Base-by-base conservation (phyloP, 2,329 filamentous ascomycete species). In the Talaromyces sp. region DNA sequence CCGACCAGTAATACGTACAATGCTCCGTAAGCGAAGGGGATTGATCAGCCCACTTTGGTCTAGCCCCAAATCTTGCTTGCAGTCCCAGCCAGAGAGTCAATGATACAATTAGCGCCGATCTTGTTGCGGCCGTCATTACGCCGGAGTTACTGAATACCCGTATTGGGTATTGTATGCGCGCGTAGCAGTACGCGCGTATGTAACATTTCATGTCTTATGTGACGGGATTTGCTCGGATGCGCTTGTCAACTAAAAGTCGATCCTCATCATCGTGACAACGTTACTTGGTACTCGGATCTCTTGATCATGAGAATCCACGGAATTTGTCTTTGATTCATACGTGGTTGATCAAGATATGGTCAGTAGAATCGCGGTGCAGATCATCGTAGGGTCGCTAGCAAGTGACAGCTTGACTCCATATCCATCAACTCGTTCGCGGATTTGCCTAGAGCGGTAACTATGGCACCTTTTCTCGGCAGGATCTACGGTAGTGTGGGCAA, bases 41-140 rank as follows among this genome's bases (percentile, higher is more conserved):
- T n/a, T n/a, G n/a, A n/a, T 21, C 9, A 19, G 19, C 28, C 25
- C 15, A 13, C 22, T 45, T 46, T 15, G 43, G 45, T 21, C 28
- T 46, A 46, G 43, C 43, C 25, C n/a, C 22, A 21, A 45, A 45
- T 45, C 41, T 45, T n/a, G 15, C 15, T n/a, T 45, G 25, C 25
- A 25, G 28, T 48, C 45, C 45, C 45, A 48, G 45, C 28, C 31
- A 48, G 25, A 48, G 28, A 48, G 45, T 48, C 45, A 48, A 48
- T 48, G n/a, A 48, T 52, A 52, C 48, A 25, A 10, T 39, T 52
- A 52, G 48, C 48, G 48, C 48, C 48, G 48, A 52, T 52, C 48
- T 39, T 21, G 48, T 2, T 33, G 48, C 35, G 21, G 45, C 45
- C 13, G 48, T 52, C 22, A 52, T 17, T 25, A 33, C n/a, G 28